A percentile compares a stretch with the other conserved stretches of the same genome.
Evolutionary conservation across 306 rosid species (phyloP).

Genomic region (Corylus avellana): DNA sequence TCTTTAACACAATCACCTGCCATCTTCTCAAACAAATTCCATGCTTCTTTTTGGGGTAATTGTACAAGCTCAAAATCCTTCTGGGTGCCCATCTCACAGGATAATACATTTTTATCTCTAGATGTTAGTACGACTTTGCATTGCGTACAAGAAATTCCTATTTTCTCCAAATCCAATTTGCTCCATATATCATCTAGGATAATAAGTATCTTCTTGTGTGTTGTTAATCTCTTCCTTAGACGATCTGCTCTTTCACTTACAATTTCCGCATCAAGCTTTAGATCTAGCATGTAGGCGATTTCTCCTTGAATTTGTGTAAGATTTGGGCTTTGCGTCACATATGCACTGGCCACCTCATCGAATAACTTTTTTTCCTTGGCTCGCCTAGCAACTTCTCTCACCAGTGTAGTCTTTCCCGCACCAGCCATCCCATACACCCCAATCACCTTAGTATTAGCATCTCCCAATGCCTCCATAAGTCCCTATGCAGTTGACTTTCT

Average conservation of each 20-base stretch:
- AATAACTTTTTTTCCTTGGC: background rate
- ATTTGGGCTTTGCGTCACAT: background rate
- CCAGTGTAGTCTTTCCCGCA: background rate
- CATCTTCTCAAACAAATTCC: background rate
- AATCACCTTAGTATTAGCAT: background rate
- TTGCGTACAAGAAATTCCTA: constrained; percentile 2
- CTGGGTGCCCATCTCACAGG: background rate
- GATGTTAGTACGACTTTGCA: background rate
- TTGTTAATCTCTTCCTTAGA: background rate
- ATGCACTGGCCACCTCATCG: background rate
- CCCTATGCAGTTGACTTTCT: background rate
- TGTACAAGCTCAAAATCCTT: background rate
- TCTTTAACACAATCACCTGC: background rate
- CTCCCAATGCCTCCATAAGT: constrained; percentile 1
- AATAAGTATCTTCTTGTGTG: background rate
- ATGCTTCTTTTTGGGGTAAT: background rate
- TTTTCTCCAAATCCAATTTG: background rate
- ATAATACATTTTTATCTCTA: background rate
- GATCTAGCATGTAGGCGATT: background rate
- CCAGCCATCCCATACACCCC: background rate
- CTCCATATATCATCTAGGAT: constrained; percentile 1
- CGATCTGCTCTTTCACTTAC: background rate
- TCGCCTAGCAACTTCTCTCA: background rate
- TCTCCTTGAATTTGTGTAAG: background rate
- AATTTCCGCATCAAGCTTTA: background rate